Percentiles rank a stretch among this genome's conserved stretches.
phyloP scores from a whole-genome alignment of 768 basidiomycete genomes.

The Tylopilus felleus region DNA sequence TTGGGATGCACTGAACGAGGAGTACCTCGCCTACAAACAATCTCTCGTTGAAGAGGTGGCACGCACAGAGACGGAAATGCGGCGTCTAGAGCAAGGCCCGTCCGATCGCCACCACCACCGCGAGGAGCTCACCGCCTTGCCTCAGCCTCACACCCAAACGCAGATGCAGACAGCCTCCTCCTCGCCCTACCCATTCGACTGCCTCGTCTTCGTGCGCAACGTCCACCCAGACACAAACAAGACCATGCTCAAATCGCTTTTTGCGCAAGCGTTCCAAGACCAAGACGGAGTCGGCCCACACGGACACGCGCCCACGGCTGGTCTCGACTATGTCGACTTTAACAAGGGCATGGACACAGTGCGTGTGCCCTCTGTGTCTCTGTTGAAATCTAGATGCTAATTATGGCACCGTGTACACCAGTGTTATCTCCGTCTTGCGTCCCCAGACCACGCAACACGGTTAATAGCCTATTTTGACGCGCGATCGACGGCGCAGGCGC shows the following conservation, averaged over 20 bases:
- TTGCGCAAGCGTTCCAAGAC: slow-evolving; percentile 41
- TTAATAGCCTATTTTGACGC: slow-evolving; percentile 46
- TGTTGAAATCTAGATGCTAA: not conserved
- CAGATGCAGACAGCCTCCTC: slow-evolving; percentile 8
- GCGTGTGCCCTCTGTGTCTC: slow-evolving; percentile 14
- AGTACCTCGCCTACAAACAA: slow-evolving; percentile 65
- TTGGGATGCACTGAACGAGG: slow-evolving; percentile 65
- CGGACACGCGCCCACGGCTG: slow-evolving; percentile 11
- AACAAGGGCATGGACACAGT: slow-evolving; percentile 75
- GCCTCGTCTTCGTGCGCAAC: slow-evolving; percentile 69
- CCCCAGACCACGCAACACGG: slow-evolving; percentile 41
- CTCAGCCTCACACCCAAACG: not conserved
- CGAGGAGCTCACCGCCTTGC: not conserved
- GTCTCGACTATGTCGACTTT: slow-evolving; percentile 77
- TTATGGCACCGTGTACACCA: slow-evolving; percentile 22
- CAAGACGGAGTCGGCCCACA: not conserved
- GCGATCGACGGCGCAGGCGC: slow-evolving; percentile 38
- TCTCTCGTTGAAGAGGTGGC: slow-evolving; percentile 48
- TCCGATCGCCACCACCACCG: not conserved
- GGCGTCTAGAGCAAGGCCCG: not conserved
- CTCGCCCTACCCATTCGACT: slow-evolving; percentile 56
- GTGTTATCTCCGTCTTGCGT: slow-evolving; percentile 72
- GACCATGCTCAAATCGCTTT: slow-evolving; percentile 65
- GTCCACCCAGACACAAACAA: slow-evolving; percentile 77
- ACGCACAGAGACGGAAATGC: slow-evolving; percentile 2